Evolutionary conservation across 257 asterid species (phyloP).

Genomic region (Capsicum rhomboideum): DNA sequence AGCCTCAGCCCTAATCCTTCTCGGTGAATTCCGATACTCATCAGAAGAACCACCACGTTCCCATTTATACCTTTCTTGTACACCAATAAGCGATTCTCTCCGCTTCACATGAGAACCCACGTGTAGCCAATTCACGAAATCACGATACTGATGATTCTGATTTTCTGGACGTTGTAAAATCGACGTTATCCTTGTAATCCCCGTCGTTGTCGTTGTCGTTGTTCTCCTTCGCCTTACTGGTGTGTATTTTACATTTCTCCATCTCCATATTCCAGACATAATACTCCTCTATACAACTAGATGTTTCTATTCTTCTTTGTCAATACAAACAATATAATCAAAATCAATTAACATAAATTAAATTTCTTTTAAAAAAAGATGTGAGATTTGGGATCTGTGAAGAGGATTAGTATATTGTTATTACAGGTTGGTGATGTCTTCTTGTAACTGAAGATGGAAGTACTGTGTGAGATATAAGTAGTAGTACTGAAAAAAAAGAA

Average conservation of each 20-base stretch:
- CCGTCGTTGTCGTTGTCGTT: background rate
- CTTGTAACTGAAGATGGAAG: too few species aligned
- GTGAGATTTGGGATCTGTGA: background rate
- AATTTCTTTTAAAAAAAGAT: background rate
- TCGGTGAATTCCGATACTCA: slow-evolving; percentile 14
- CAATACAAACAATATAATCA: background rate
- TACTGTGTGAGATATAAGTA: too few species aligned
- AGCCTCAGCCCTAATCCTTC: slow-evolving; percentile 83
- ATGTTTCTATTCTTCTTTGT: background rate
- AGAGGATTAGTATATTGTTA: background rate
- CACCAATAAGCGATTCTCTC: slow-evolving; percentile 49
- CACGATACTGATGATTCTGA: slow-evolving; percentile 9
- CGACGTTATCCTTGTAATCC: background rate
- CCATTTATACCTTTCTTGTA: slow-evolving; percentile 78
- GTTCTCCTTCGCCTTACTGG: background rate
- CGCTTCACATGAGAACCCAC: slow-evolving; percentile 35
- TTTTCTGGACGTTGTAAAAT: too few species aligned
- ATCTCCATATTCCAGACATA: slow-evolving; percentile 65
- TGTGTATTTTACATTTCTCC: slow-evolving; percentile 34
- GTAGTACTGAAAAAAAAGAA: background rate
- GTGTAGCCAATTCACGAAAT: slow-evolving; percentile 40
- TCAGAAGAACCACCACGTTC: slow-evolving; percentile 31
- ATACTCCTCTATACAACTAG: background rate
- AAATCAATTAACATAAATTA: background rate
- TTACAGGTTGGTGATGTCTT: background rate